Conservation (phyloP, 108 stramenopile genomes). For the Cyclotella choctawhatcheeana region DNA sequence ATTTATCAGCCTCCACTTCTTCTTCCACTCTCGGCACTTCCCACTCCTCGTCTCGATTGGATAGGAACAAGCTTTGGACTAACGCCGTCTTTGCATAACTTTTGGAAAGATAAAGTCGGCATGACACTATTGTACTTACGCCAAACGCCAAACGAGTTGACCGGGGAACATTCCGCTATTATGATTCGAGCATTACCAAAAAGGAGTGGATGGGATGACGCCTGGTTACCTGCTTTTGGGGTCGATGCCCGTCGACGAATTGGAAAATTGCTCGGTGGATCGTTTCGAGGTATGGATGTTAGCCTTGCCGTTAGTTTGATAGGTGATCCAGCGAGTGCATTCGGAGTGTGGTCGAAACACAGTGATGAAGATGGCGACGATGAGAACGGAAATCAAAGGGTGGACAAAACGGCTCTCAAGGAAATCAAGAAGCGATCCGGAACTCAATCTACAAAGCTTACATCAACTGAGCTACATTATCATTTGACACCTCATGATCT, state of each 20-base stretch:
- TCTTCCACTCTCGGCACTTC: constrained; percentile 84
- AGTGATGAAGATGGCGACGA: constrained; percentile 52
- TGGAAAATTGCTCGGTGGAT: constrained; percentile 77
- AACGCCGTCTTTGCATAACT: constrained; percentile 88
- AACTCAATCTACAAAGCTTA: constrained; percentile 51
- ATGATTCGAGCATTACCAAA: constrained; percentile 90
- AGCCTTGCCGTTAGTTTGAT: constrained; percentile 80
- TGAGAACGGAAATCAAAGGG: constrained; percentile 20
- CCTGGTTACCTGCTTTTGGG: constrained; percentile 93
- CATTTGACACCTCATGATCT: constrained; percentile 94
- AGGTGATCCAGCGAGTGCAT: constrained; percentile 58
- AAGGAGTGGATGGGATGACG: constrained; percentile 80
- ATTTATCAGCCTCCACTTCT: constrained; percentile 87
- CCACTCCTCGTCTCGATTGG: constrained; percentile 95
- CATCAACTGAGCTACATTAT: constrained; percentile 81
- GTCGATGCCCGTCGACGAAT: constrained; percentile 91
- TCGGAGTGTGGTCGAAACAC: constrained; percentile 39
- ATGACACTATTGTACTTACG: constrained; percentile 95
- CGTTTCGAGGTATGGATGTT: constrained; percentile 89
- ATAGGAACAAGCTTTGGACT: constrained; percentile 96
- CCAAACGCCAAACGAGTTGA: constrained; percentile 98
- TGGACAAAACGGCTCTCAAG: constrained; percentile 46
- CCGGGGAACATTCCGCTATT: constrained; percentile 96
- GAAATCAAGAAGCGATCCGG: constrained; percentile 61
- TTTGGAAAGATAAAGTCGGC: constrained; percentile 90